Evolutionary conservation across 2,329 filamentous ascomycete genomes (phyloP).

Genomic region (Fusarium sp.): DNA sequence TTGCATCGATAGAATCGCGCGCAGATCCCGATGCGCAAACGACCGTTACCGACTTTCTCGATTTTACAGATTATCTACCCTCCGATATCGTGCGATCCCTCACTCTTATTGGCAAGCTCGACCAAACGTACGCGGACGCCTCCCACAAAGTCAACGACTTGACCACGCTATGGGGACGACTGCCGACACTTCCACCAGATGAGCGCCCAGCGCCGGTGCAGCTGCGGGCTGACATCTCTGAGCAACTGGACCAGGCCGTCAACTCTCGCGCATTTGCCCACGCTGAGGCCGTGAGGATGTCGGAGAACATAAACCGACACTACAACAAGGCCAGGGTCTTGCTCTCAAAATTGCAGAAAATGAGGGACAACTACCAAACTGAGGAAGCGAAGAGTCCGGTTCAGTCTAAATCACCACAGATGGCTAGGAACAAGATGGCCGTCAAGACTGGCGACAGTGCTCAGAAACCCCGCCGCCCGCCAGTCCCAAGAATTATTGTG

Average conservation of each 20-base stretch:
- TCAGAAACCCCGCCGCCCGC: conserved; percentile 59
- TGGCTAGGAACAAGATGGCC: conserved; percentile 61
- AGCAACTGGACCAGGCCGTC: conserved; percentile 64
- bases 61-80: conserved; percentile 76
- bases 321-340: conserved; percentile 69
- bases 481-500: conserved; percentile 69
- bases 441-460: conserved; percentile 57
- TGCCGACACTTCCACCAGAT: conserved; percentile 61
- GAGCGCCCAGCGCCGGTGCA: conserved; percentile 60
- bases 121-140: conserved; percentile 66
- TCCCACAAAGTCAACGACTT: conserved; percentile 67
- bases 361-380: conserved; percentile 69
- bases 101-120: conserved; percentile 72
- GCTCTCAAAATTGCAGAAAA: conserved; percentile 66
- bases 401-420: conserved; percentile 64
- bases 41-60: conserved; percentile 76
- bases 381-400: conserved; percentile 65
- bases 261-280: conserved; percentile 68
- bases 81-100: conserved; percentile 74
- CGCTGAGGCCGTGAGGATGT: conserved; percentile 71
- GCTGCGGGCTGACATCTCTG: conserved; percentile 70
- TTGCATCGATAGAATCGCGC: conserved; percentile 59
- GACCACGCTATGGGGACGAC: conserved; percentile 66
- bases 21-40: conserved; percentile 74
- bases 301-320: conserved; percentile 71